phyloP scores from a whole-genome alignment of 345 rosid genomes.

The Hypericum perforatum region DNA sequence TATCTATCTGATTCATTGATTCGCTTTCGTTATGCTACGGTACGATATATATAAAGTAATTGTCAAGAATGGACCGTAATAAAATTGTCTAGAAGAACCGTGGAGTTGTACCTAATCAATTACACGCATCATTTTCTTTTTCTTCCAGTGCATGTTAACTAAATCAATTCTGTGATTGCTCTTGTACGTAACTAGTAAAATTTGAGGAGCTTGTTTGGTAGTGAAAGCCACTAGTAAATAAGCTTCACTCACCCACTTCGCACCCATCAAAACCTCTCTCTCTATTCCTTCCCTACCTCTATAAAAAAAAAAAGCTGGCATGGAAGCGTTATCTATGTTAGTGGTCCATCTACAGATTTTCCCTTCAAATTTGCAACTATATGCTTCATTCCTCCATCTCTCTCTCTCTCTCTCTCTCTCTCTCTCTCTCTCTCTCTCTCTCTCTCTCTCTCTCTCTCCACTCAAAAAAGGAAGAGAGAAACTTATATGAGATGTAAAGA shows the following conservation, averaged over 20 bases:
- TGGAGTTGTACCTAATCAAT: too few relatives aligned
- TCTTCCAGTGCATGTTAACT: too few relatives aligned
- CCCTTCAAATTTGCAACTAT: constrained; percentile 3
- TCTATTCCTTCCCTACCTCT: constrained; percentile 3
- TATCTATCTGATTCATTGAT: too few relatives aligned
- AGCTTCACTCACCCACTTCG: constrained; percentile 14
- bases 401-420: constrained; percentile 2
- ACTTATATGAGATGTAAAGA: constrained; percentile 24
- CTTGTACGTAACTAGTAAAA: too few relatives aligned
- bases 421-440: not conserved
- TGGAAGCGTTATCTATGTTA: constrained; percentile 21
- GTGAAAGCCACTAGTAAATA: constrained; percentile 19
- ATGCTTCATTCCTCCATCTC: constrained; percentile 12
- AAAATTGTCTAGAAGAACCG: too few relatives aligned
- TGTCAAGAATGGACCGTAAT: too few relatives aligned
- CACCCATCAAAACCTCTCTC: constrained; percentile 24
- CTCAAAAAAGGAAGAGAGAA: not conserved
- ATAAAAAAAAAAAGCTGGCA: constrained; percentile 59
- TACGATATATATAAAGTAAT: too few relatives aligned
- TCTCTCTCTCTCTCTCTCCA: constrained; percentile 4
- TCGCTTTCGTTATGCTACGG: too few relatives aligned
- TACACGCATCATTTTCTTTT: too few relatives aligned
- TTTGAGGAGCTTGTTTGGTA: constrained; percentile 3
- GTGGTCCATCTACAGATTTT: constrained; percentile 39
- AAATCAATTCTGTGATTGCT: too few relatives aligned